Evolutionary conservation across 129 eudicot species (phyloP).

Genomic region (Flaveria ramosissima): DNA sequence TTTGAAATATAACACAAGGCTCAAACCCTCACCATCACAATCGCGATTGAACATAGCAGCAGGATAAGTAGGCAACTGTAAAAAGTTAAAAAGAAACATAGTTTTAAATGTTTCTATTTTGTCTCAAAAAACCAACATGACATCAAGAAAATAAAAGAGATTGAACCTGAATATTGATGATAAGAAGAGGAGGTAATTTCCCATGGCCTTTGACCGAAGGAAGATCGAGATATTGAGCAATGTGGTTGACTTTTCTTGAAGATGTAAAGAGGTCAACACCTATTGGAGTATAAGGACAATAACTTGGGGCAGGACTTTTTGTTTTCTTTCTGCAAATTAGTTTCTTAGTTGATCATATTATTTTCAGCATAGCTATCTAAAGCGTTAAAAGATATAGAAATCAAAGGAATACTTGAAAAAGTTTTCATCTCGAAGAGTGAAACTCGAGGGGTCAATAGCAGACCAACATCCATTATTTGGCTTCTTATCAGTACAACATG

Average conservation of each 20-base stretch:
- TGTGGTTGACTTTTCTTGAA: constrained; percentile 74
- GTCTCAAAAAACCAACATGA: neutral
- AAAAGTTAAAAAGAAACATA: neutral
- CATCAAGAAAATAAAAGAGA: neutral
- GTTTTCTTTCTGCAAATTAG: constrained; percentile 65
- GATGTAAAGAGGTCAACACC: constrained; percentile 71
- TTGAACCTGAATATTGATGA: constrained; percentile 75
- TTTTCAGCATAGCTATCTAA: neutral
- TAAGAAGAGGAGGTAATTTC: constrained; percentile 63
- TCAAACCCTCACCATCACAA: constrained; percentile 76
- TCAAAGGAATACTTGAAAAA: constrained; percentile 53
- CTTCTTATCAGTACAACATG: constrained; percentile 55
- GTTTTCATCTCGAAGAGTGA: constrained; percentile 66
- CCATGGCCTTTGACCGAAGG: constrained; percentile 53
- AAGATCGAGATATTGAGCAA: constrained; percentile 83
- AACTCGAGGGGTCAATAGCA: constrained; percentile 64
- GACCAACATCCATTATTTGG: constrained; percentile 69
- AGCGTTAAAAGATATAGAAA: neutral
- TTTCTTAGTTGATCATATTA: constrained; percentile 4
- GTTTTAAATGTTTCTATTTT: neutral
- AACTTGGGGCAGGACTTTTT: constrained; percentile 65
- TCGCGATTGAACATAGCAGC: constrained; percentile 77
- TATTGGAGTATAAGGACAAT: constrained; percentile 70
- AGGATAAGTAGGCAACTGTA: constrained; percentile 82
- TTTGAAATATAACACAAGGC: constrained; percentile 80